Conservation (phyloP, 1,284 basidiomycete genomes). For the Wallemia hederae region DNA sequence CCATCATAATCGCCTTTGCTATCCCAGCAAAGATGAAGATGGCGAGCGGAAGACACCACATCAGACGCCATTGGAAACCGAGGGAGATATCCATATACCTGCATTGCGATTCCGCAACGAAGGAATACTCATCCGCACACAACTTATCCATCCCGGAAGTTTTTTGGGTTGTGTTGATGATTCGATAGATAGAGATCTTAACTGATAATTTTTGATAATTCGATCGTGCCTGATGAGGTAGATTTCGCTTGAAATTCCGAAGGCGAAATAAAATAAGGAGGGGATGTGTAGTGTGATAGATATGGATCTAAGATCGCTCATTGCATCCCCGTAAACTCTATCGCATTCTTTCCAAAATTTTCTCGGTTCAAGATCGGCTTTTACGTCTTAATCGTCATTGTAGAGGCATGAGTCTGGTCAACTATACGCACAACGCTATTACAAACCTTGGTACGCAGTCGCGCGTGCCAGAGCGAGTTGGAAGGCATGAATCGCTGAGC, state of each 20-base stretch:
- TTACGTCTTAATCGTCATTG: neutral
- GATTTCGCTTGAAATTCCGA: neutral
- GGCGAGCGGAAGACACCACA: neutral
- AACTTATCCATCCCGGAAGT: neutral
- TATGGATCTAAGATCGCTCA: neutral
- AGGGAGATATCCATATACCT: constrained; percentile 3
- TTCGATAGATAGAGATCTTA: neutral
- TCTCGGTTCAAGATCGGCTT: neutral
- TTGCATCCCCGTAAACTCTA: neutral
- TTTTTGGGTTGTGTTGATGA: neutral
- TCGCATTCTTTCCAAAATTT: neutral
- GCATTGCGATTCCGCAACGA: constrained; percentile 2
- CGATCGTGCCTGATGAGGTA: neutral
- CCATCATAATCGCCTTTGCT: constrained; percentile 1
- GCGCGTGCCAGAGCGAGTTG: too few species aligned
- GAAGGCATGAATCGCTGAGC: neutral
- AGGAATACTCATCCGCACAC: constrained; percentile 2
- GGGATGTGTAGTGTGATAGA: neutral
- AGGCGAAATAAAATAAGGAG: neutral
- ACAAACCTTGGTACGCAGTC: neutral
- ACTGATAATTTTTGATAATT: constrained; percentile 1
- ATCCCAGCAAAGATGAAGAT: neutral
- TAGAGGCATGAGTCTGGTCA: neutral
- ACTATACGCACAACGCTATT: neutral
- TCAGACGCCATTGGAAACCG: constrained; percentile 2